A percentile compares a stretch with the other conserved stretches of the same genome.
Evolutionary conservation across 768 basidiomycete species (phyloP).

Genomic region (Suillus paluster): DNA sequence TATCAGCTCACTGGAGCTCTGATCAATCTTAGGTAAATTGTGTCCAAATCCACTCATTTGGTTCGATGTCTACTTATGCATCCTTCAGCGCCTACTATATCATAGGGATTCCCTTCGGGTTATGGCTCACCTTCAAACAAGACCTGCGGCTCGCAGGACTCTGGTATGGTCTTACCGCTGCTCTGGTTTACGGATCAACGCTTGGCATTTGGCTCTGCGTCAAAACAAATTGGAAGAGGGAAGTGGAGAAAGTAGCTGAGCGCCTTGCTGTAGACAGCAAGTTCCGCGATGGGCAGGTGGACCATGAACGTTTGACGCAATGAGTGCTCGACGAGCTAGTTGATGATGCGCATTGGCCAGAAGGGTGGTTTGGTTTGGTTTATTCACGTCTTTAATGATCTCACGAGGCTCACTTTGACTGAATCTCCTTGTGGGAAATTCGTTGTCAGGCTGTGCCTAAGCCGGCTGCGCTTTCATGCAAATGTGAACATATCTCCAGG

Average conservation of each 20-base stretch:
- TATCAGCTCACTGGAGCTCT: constrained; percentile 73
- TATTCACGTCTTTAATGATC: not conserved
- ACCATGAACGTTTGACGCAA: not conserved
- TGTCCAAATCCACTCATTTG: not conserved
- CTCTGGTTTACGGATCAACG: constrained; percentile 58
- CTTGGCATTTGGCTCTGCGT: constrained; percentile 57
- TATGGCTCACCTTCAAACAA: constrained; percentile 72
- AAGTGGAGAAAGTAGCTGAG: constrained; percentile 61
- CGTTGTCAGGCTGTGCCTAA: not conserved
- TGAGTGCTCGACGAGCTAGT: not conserved
- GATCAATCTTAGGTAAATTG: constrained; percentile 68
- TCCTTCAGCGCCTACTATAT: constrained; percentile 70
- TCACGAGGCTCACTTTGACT: not conserved
- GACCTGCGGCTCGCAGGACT: constrained; percentile 71
- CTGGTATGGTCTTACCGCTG: constrained; percentile 82
- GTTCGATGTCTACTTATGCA: constrained; percentile 3
- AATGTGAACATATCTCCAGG: not conserved
- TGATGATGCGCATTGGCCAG: not conserved
- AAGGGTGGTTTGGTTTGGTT: not conserved
- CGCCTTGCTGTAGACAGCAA: constrained; percentile 52
- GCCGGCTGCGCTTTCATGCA: not conserved
- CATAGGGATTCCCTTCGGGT: constrained; percentile 80
- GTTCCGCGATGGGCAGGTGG: constrained; percentile 7
- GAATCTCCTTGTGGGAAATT: constrained; percentile 3
- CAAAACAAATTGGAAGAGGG: constrained; percentile 65